Base-by-base conservation (phyloP, 352 stramenopile species). In the Blastocystis hominis region DNA sequence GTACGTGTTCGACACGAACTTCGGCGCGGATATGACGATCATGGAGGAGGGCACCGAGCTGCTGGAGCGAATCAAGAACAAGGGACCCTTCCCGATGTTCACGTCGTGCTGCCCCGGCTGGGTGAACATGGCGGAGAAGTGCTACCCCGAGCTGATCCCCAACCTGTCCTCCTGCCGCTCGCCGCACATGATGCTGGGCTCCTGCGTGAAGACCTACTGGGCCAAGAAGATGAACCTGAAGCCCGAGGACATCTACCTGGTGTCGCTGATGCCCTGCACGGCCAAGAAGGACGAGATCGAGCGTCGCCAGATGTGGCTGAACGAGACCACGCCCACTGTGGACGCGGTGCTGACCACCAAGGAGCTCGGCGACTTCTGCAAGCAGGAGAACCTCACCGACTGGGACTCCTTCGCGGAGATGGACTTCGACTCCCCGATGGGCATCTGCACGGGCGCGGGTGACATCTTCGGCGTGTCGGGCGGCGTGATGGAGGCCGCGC, bases 121-220 rank as follows among this genome's bases (percentile, higher is more conserved):
- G 91, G 95, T 98, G 34, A 98, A 96, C 89, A 97, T 98, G 86
- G 94, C 96, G 0, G 96, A 98, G 91, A 98, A 98, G 91, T 96
- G 94, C 30, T 92, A 96, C 63, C 93, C 94, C n/a, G 92, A 95
- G 46, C 92, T 93, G 0, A 95, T 98, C 24, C 95, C 94, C 24
- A 95, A 98, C 77, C 95, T 98, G 62, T 94, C 95, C 70, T 95
- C 93, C 3, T 96, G 92, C 50, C 97, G 97, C 88, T 98, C 95
- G 38, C 94, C 96, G 0, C 95, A 98, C 89, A 94, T 97, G 86
- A 97, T 98, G 91, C 92, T 94, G 30, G 92, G 80, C 3, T 38
- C 88, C 0, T 59, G 76, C 0, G 63, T 90, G 47, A 90, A 90
- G 66, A 59, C 68, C 17, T 80, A 78, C 30, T 77, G 81, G 70